Evolutionary conservation across 176 grass and related monocot genomes (phyloP).

Genomic region (Alopecurus myosuroides): DNA sequence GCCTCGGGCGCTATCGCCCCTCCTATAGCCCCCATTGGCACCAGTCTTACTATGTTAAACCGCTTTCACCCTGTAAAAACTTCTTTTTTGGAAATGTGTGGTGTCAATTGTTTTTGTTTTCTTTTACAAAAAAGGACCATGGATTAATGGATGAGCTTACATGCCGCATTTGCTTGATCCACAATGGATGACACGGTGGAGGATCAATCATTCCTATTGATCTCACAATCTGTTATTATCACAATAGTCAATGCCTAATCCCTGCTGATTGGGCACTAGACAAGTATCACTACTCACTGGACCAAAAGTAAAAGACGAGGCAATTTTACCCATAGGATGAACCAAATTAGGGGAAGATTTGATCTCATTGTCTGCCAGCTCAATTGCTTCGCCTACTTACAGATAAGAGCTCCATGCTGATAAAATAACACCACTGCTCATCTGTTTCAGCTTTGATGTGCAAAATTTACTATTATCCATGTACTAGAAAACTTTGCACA

Average conservation of each 20-base stretch:
- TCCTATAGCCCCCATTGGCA: no score
- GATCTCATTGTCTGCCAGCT: slow-evolving; percentile 8
- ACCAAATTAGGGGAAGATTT: slow-evolving; percentile 14
- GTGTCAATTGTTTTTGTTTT: background rate
- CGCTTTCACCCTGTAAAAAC: background rate
- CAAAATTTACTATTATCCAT: background rate
- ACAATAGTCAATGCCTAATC: background rate
- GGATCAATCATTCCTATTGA: slow-evolving; percentile 12
- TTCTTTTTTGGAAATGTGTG: background rate
- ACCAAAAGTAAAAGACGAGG: background rate
- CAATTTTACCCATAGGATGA: background rate
- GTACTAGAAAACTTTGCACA: slow-evolving; percentile 3
- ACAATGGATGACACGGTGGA: background rate
- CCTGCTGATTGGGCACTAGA: background rate
- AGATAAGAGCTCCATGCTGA: background rate
- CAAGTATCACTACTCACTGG: background rate
- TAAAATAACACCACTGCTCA: background rate
- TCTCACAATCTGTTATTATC: background rate
- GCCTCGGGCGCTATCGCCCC: no score
- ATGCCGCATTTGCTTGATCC: background rate
- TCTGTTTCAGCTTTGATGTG: slow-evolving; percentile 18
- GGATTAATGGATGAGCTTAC: background rate
- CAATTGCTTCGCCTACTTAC: background rate
- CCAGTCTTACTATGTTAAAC: no score
- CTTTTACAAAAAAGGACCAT: background rate